Base-by-base conservation (phyloP, 2,329 filamentous ascomycete genomes). In the Fusarium sp. region DNA sequence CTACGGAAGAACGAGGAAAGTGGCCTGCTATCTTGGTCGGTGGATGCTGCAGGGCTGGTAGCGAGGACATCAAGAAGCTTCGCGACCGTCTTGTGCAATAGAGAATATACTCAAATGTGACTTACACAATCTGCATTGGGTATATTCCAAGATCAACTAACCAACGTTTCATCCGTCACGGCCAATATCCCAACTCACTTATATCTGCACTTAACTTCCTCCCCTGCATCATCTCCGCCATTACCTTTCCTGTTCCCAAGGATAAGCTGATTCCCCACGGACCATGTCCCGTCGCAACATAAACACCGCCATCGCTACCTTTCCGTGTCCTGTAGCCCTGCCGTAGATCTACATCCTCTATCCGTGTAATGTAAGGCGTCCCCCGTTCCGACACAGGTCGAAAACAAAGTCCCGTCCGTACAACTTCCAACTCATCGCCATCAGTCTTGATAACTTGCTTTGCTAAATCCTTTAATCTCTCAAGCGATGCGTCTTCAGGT, bases 331-430 rank as follows among this genome's bases (percentile, higher is more conserved):
- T 77, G 8, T 85, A 73, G 0, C 80, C 78, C 14, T 71, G 73
- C 2, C 88, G 88, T 4, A 93, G 81, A 42, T 83, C 80, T 14
- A 77, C 74, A 66, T 91, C 87, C 2, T 81, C 77, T 24, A 93
- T 77, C 32, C 85, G 80, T 4, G 83, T 79, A 11, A 94, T 73
- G 24, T 93, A 85, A 0, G 92, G 91, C 24, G 81, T 81, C 0
- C 91, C 91, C 49, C 82, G 84, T 2, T 82, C 78, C 21, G 90
- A 90, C 4, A 91, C 85, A 0, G 92, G 91, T 14, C 92, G 84
- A 78, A 93, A 94, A 74, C 92, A 95, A 56, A 94, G 75, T 0
- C 86, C 87, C 67, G 89, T 85, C 34, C 89, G 83, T 12, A 93
- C 74, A 14, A 92, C 78, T 66, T 91, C 83, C 17, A 93, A 65